A percentile compares a stretch with the other conserved stretches of the same genome.
These are phyloP conservation scores for Globisporangium okanoganense DNA, from an alignment of 352 stramenopile genomes.

Conservation along the genomic window DNA sequence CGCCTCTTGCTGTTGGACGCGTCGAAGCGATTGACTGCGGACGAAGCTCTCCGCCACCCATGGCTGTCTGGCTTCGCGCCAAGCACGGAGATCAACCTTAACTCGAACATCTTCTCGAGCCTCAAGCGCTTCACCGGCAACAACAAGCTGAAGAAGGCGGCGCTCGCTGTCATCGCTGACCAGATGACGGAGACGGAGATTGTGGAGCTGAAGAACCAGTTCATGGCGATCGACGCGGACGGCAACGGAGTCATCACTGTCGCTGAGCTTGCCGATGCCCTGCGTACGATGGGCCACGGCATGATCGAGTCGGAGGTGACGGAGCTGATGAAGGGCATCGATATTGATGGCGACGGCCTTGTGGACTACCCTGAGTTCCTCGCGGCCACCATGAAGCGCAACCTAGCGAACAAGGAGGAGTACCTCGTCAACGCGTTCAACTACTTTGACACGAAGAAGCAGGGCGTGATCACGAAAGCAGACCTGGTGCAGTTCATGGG, in stretches of 20 bases:
- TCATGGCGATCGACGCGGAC: conserved; percentile 84
- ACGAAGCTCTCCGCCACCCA: conserved; percentile 81
- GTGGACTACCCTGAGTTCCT: conserved; percentile 91
- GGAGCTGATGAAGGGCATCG: conserved; percentile 84
- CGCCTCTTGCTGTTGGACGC: conserved; percentile 92
- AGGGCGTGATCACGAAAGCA: conserved; percentile 81
- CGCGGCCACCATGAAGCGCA: conserved; percentile 90
- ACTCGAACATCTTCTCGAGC: conserved; percentile 82
- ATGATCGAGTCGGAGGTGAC: conserved; percentile 89
- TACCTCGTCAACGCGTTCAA: conserved; percentile 89
- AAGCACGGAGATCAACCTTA: conserved; percentile 70
- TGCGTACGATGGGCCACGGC: conserved; percentile 77
- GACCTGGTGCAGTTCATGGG: conserved; percentile 92
- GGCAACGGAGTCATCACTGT: conserved; percentile 89
- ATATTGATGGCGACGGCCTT: conserved; percentile 87
- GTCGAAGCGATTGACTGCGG: conserved; percentile 89
- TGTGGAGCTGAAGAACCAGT: conserved; percentile 83
- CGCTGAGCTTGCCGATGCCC: conserved; percentile 76
- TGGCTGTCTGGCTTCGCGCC: conserved; percentile 81
- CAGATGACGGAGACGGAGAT: conserved; percentile 82
- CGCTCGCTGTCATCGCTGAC: conserved; percentile 83
- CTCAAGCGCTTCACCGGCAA: conserved; percentile 86
- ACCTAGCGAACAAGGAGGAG: conserved; percentile 82
- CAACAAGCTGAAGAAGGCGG: conserved; percentile 90
- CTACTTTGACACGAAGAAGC: conserved; percentile 88